phyloP scores from a whole-genome alignment of 148 eudicot genomes.

The Chenopodium album region DNA sequence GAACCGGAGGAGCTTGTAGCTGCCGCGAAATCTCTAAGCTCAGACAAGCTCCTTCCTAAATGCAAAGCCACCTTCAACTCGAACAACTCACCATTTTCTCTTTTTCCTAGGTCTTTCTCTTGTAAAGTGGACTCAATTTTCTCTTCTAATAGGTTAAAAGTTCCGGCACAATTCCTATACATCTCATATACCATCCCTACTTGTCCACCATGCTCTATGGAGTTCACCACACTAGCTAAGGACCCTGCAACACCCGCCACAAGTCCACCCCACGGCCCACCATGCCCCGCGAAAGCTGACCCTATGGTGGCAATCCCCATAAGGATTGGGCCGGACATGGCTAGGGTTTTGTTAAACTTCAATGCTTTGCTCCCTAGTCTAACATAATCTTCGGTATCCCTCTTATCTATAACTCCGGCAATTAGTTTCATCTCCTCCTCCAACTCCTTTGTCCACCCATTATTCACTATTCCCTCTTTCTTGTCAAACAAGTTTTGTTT shows the following conservation, averaged over 20 bases:
- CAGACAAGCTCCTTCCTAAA: conserved; percentile 39
- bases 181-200: conserved; percentile 80
- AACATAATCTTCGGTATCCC: conserved; percentile 54
- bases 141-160: conserved; percentile 42
- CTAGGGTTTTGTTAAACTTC: conserved; percentile 53
- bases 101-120: conserved; percentile 26
- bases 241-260: conserved; percentile 29
- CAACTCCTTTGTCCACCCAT: conserved; percentile 50
- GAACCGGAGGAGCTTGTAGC: conserved; percentile 4
- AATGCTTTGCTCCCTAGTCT: conserved; percentile 62
- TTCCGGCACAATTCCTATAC: conserved; percentile 63
- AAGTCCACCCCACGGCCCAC: conserved; percentile 31
- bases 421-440: conserved; percentile 56
- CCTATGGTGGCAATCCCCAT: conserved; percentile 58
- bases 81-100: conserved; percentile 36
- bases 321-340: conserved; percentile 45
- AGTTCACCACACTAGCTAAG: conserved; percentile 37
- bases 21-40: conserved; percentile 27
- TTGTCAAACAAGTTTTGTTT: not conserved
- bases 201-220: conserved; percentile 66
- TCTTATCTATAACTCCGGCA: conserved; percentile 33
- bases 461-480: conserved; percentile 30
- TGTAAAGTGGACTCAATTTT: conserved; percentile 32
- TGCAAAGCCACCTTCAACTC: conserved; percentile 44
- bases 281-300: conserved; percentile 36